Evolutionary conservation across 805 yeast genomes (phyloP).

Genomic region (Starmerella cellae): DNA sequence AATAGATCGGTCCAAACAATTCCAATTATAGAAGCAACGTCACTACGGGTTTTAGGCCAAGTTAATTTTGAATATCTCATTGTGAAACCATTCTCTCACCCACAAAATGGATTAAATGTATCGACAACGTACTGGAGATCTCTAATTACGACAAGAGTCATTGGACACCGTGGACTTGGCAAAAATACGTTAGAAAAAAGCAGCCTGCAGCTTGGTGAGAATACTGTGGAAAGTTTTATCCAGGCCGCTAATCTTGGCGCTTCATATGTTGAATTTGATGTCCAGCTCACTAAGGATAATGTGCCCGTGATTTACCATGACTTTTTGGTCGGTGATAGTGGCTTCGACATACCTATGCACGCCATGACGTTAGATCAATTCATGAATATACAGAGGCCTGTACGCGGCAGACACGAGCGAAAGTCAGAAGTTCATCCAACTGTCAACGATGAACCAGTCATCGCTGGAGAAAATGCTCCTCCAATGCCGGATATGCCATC

Average conservation of each 20-base stretch:
- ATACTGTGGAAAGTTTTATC: conserved; percentile 85
- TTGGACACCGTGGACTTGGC: conserved; percentile 93
- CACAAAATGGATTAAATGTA: conserved; percentile 46
- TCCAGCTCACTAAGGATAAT: conserved; percentile 79
- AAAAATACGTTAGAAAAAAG: conserved; percentile 60
- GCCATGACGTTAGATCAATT: conserved; percentile 81
- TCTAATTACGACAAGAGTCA: conserved; percentile 72
- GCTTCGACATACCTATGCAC: conserved; percentile 94
- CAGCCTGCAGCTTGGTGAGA: conserved; percentile 86
- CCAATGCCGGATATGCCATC: not conserved
- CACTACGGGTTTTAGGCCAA: conserved; percentile 64
- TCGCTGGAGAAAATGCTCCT: no score
- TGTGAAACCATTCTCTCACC: conserved; percentile 61
- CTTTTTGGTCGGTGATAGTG: conserved; percentile 86
- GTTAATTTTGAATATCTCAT: conserved; percentile 62
- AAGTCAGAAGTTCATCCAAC: no score
- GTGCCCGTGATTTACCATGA: conserved; percentile 93
- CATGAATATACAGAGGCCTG: conserved; percentile 21
- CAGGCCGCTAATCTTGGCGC: conserved; percentile 96
- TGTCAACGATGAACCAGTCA: no score
- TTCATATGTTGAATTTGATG: conserved; percentile 92
- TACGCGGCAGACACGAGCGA: conserved; percentile 6
- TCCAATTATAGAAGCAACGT: conserved; percentile 62
- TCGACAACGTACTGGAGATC: conserved; percentile 87
- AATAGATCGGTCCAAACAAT: conserved; percentile 45